Evolutionary conservation across 352 stramenopile genomes (phyloP), one percentile per base, ranked within the genome.

Genomic region (Globisporangium abappressorium): DNA sequence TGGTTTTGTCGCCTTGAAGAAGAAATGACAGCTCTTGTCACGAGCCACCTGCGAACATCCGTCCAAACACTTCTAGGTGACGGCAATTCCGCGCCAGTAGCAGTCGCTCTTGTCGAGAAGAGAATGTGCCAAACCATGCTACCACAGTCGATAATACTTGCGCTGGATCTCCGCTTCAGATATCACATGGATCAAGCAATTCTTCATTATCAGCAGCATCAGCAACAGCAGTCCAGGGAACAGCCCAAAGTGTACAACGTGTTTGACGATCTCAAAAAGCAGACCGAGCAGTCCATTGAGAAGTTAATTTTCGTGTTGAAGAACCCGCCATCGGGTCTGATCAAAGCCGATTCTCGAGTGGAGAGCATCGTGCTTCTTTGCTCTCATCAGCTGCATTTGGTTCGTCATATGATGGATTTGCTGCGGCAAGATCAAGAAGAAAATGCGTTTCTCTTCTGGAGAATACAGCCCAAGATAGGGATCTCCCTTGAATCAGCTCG

Each of bases 1-100:
- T 92, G 84, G 84, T 73, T 92, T 33, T 74, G 73, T 2, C 73
- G 84, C 2, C 65, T 92, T 0, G 80, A 90, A 55, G 84, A 92
- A 58, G 84, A 92, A 49, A 79, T 90, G 65, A 30, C 55, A 6
- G 69, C 65, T n/a, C 70, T 88, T 58, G 79, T 90, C 2, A 53
- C 55, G 28, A 65, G 75, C 3, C 78, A 90, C 33, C 22, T 77
- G 5, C 80, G 81, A 15, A 30, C 55, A 5, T 73, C 76, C 1
- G 66, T 86, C 5, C 55, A 74, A 38, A 74, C 62, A 47, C 30
- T 66, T 6, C 62, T 74, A 8, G 62, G 46, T 14, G 59, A 57
- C 14, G 54, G 65, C 15, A n/a, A 70, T 28, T 33, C 43, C 2
- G 15, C 12, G 12, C n/a, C 58, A 11, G 54, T 47, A 0, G 15